phyloP scores from a whole-genome alignment of 2,329 filamentous ascomycete genomes.

The Fragosphaeria purpurea region DNA sequence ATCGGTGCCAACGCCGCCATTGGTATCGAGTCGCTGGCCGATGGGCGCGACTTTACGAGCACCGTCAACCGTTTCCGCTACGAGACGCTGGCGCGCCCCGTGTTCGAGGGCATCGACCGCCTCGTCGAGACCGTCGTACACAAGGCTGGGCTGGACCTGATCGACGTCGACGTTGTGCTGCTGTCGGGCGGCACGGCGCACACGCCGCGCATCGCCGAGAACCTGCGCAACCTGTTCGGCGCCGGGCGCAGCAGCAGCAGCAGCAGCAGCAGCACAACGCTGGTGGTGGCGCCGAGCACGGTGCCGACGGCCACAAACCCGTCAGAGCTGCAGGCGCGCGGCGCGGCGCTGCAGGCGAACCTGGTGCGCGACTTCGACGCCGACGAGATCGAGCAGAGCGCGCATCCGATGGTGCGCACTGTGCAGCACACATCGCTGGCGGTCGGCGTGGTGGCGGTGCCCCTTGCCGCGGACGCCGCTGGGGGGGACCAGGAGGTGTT shows the following conservation, averaged over 20 bases:
- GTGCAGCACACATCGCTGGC: slow-evolving; percentile 83
- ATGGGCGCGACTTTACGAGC: slow-evolving; percentile 82
- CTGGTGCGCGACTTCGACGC: slow-evolving; percentile 90
- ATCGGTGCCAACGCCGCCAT: slow-evolving; percentile 82
- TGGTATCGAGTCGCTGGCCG: slow-evolving; percentile 81
- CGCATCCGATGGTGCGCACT: slow-evolving; percentile 87
- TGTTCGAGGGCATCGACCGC: slow-evolving; percentile 79
- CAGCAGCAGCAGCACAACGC: slow-evolving; percentile 33
- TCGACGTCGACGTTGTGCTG: slow-evolving; percentile 92
- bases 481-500: slow-evolving; percentile 50
- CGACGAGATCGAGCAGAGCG: slow-evolving; percentile 90
- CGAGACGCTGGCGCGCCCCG: slow-evolving; percentile 77
- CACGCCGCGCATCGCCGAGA: slow-evolving; percentile 82
- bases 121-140: slow-evolving; percentile 76
- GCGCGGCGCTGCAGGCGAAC: slow-evolving; percentile 90
- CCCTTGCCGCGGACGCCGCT: slow-evolving; percentile 51
- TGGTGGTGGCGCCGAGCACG: slow-evolving; percentile 75
- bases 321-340: slow-evolving; percentile 77
- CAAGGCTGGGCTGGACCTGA: slow-evolving; percentile 84
- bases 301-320: slow-evolving; percentile 75
- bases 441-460: slow-evolving; percentile 69
- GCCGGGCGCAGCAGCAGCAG: slow-evolving; percentile 30
- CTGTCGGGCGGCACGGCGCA: slow-evolving; percentile 86
- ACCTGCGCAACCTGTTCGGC: slow-evolving; percentile 72
- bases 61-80: slow-evolving; percentile 91